Percentiles rank a stretch among this genome's conserved stretches.
Conservation (phyloP, 805 yeast species). For the Maudiozyma barnettii region DNA sequence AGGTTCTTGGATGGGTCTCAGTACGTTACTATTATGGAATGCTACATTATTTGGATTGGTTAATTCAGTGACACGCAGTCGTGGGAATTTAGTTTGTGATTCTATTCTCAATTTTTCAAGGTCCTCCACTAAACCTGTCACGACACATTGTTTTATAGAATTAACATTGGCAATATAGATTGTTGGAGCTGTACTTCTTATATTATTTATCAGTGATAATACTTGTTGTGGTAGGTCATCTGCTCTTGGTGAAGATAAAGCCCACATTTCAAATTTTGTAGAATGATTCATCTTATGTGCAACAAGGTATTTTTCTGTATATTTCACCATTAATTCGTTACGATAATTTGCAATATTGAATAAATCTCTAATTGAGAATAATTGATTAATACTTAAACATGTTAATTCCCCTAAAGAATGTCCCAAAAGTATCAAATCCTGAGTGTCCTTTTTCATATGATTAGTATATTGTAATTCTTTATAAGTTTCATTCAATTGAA, state of each 20-base stretch:
- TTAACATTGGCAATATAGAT: slow-evolving; percentile 27
- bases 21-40: slow-evolving; percentile 27
- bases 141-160: slow-evolving; percentile 26
- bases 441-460: not conserved
- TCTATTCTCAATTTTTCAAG: slow-evolving; percentile 19
- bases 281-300: slow-evolving; percentile 20
- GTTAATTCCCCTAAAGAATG: slow-evolving; percentile 31
- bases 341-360: slow-evolving; percentile 27
- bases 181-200: slow-evolving; percentile 11
- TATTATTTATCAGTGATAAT: slow-evolving; percentile 9
- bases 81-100: slow-evolving; percentile 15
- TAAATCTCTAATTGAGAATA: slow-evolving; percentile 21
- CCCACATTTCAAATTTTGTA: slow-evolving; percentile 26
- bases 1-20: slow-evolving; percentile 26
- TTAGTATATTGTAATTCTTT: not conserved
- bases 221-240: slow-evolving; percentile 21
- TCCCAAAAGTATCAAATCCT: slow-evolving; percentile 17
- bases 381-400: slow-evolving; percentile 21
- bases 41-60: slow-evolving; percentile 27
- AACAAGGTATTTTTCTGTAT: slow-evolving; percentile 20
- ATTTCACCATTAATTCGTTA: slow-evolving; percentile 27
- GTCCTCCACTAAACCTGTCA: slow-evolving; percentile 25
- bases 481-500: slow-evolving; percentile 2
- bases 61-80: slow-evolving; percentile 21
- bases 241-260: slow-evolving; percentile 24